Base-by-base conservation (phyloP, 345 rosid species). In the Microthlaspi erraticum region DNA sequence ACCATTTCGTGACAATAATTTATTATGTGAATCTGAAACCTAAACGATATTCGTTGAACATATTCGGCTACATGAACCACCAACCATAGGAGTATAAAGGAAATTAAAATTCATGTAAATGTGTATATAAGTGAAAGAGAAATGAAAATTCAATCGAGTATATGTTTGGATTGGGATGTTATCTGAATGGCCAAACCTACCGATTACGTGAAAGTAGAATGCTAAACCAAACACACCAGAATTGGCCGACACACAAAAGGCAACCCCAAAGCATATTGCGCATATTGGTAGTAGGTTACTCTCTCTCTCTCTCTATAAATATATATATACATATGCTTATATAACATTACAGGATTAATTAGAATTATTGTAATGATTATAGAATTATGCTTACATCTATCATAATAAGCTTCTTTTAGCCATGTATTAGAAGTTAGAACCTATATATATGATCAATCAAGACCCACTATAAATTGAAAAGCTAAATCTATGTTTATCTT, bases 171-270 rank as follows among this genome's bases (percentile, higher is more conserved):
- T 63, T 63, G 31, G 48, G 70, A 72, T 72, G 70, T 63, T 65
- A 73, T 73, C 45, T 56, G 66, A 73, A 57, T 57, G 60, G 53
- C 72, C 60, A 31, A 73, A 65, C 66, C 66, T 73, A 73, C 54
- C 55, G 61, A 73, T 42, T 16, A 58, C 46, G 53, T 65, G 72
- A 19, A 64, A 65, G 71, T 57, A 49, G 66, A 41, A 8, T 57
- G 45, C 64, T 50, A 49, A 73, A 73, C 54, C 61, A 39, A 71
- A 54, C 57, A 52, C 60, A 74, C 72, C 66, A 66, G 41, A 74
- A 74, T 59, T 60, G 46, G 67, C 72, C 78, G 46, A 59, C 78
- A 66, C 71, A 69, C 32, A 37, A 18, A 67, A 32, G 20, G 11
- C 38, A 51, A 68, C 55, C 42, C 73, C 46, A 55, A 46, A 55